Conservation (phyloP, 1,139 yeast genomes). For the Hansenula lynferdii region DNA sequence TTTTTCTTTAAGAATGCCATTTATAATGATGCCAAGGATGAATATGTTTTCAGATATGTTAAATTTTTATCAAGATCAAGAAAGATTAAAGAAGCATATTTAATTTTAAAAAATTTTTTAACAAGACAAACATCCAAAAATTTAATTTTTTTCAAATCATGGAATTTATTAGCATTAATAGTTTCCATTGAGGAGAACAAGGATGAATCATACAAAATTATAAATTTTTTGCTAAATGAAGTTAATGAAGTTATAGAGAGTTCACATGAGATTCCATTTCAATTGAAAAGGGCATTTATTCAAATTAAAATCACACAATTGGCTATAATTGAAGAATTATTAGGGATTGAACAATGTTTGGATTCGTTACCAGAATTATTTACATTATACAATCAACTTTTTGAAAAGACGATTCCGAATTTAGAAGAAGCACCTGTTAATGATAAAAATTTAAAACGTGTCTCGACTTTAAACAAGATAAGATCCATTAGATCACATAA, state of each 20-base stretch:
- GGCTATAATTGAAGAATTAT: constrained; percentile 59
- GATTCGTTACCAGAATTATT: constrained; percentile 67
- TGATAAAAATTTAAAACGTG: constrained; percentile 8
- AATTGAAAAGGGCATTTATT: constrained; percentile 50
- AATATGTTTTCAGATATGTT: constrained; percentile 28
- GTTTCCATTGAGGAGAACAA: constrained; percentile 49
- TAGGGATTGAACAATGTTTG: constrained; percentile 58
- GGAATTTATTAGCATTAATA: constrained; percentile 49
- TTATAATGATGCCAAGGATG: constrained; percentile 5
- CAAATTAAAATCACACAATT: constrained; percentile 76
- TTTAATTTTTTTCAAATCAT: constrained; percentile 38
- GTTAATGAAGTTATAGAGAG: constrained; percentile 18
- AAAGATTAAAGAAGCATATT: constrained; percentile 28
- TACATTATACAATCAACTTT: constrained; percentile 51
- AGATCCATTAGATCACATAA: constrained; percentile 15
- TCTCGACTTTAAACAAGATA: constrained; percentile 16
- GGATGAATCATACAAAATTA: constrained; percentile 38
- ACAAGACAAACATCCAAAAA: constrained; percentile 25
- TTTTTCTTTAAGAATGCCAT: constrained; percentile 12
- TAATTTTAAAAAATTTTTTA: constrained; percentile 27
- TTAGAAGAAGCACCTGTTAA: constrained; percentile 11
- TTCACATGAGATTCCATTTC: constrained; percentile 24
- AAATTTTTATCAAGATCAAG: constrained; percentile 29
- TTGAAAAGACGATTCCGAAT: constrained; percentile 29
- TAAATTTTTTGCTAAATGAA: constrained; percentile 35